Evolutionary conservation across 768 basidiomycete genomes (phyloP).

Genomic region (Aureoboletus auriporus): DNA sequence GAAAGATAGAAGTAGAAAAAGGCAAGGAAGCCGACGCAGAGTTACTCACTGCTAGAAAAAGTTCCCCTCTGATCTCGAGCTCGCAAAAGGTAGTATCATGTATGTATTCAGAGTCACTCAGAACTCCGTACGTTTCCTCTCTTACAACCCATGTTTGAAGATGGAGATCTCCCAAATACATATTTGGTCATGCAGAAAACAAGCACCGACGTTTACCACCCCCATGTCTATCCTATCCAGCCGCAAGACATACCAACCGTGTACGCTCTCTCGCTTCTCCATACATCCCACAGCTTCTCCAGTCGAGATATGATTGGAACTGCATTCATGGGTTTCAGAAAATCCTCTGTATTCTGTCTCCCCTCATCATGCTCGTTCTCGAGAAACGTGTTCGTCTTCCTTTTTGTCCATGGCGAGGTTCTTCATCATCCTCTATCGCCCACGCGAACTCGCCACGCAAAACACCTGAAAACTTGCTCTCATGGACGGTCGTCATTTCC

Average conservation of each 20-base stretch:
- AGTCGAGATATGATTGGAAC: conserved; percentile 99
- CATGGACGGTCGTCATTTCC: too few species aligned
- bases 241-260: conserved; percentile 95
- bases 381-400: too few species aligned
- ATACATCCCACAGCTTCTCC: conserved; percentile 58
- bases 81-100: conserved; percentile 96
- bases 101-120: conserved; percentile 80
- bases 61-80: conserved; percentile 87
- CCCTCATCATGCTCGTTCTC: conserved; percentile 43
- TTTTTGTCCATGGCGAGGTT: too few species aligned
- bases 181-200: conserved; percentile 65
- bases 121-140: conserved; percentile 60
- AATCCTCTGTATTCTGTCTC: conserved; percentile 97
- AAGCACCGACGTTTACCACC: conserved; percentile 63
- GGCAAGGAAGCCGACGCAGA: conserved; percentile 86
- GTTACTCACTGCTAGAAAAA: conserved; percentile 86
- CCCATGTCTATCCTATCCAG: conserved; percentile 98
- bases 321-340: conserved; percentile 98
- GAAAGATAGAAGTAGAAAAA: conserved; percentile 84
- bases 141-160: conserved; percentile 38
- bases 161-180: conserved; percentile 85
- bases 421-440: too few species aligned
- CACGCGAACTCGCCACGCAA: too few species aligned
- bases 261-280: conserved; percentile 42
- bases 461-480: too few species aligned